A percentile compares a stretch with the other conserved stretches of the same genome.
Conservation (phyloP, 352 stramenopile species). For the Pythium plurisporium region DNA sequence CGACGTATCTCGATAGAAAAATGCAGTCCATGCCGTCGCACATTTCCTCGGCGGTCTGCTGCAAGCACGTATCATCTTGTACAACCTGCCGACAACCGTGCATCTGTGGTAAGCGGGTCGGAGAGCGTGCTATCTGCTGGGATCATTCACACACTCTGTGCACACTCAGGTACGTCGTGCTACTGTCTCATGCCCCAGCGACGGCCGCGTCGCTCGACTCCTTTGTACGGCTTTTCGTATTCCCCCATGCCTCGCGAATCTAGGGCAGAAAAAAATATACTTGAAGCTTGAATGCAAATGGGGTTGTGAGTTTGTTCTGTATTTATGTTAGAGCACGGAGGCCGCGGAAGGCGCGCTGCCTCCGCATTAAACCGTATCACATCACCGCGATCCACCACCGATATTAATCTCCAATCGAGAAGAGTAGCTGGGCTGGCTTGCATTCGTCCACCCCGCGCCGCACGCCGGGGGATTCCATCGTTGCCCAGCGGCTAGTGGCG, state of each 20-base stretch:
- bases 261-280: background rate
- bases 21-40: conserved; percentile 41
- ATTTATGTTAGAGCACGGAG: conserved; percentile 23
- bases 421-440: background rate
- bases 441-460: background rate
- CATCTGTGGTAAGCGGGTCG: conserved; percentile 45
- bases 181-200: conserved; percentile 19
- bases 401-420: conserved; percentile 18
- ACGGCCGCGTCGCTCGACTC: conserved; percentile 14
- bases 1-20: conserved; percentile 39
- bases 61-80: conserved; percentile 46
- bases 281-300: background rate
- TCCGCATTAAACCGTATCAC: conserved; percentile 15
- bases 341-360: conserved; percentile 15
- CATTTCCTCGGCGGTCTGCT: conserved; percentile 67
- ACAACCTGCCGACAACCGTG: conserved; percentile 23
- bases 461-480: conserved; percentile 4
- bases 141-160: background rate
- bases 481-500: background rate
- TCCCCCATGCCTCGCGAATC: background rate
- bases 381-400: conserved; percentile 9
- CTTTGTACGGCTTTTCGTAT: conserved; percentile 16
- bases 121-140: background rate
- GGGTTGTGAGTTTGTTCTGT: conserved; percentile 12
- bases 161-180: conserved; percentile 19